phyloP scores from a whole-genome alignment of 257 asterid genomes.

The Rauvolfia tetraphylla region DNA sequence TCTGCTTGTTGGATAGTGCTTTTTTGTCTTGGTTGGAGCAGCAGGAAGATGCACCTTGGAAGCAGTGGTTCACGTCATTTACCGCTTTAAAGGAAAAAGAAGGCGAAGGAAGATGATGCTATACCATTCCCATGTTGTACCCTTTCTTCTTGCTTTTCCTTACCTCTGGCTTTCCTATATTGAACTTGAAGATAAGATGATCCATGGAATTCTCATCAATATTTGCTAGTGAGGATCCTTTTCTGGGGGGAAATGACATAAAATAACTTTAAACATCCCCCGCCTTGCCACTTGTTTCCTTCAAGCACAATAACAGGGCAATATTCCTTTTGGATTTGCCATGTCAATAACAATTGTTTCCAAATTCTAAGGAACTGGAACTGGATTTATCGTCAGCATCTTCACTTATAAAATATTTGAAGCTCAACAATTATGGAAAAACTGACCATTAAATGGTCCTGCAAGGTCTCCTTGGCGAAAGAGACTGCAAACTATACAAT shows the following conservation, averaged over 20 bases:
- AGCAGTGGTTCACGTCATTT: constrained; percentile 22
- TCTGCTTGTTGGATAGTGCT: constrained; percentile 35
- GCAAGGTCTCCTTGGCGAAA: too few relatives aligned
- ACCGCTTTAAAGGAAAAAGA: constrained; percentile 16
- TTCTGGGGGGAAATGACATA: not conserved
- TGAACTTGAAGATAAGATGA: constrained; percentile 9
- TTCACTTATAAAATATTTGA: not conserved
- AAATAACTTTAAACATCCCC: not conserved
- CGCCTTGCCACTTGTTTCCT: not conserved
- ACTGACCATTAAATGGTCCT: too few relatives aligned
- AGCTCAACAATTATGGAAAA: too few relatives aligned
- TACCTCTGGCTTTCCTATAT: not conserved
- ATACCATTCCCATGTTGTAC: not conserved
- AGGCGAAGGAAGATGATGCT: constrained; percentile 13
- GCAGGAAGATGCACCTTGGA: constrained; percentile 37
- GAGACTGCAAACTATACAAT: too few relatives aligned
- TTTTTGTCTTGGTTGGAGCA: constrained; percentile 38
- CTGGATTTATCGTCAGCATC: not conserved
- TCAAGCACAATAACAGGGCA: not conserved
- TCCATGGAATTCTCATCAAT: not conserved
- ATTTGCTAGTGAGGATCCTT: not conserved
- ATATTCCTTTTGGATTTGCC: not conserved
- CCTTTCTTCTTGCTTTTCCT: not conserved
- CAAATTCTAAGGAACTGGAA: not conserved
- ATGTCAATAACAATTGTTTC: not conserved